A percentile compares a stretch with the other conserved stretches of the same genome.
phyloP scores from a whole-genome alignment of 805 yeast species.

The Ogataea philodendri region DNA sequence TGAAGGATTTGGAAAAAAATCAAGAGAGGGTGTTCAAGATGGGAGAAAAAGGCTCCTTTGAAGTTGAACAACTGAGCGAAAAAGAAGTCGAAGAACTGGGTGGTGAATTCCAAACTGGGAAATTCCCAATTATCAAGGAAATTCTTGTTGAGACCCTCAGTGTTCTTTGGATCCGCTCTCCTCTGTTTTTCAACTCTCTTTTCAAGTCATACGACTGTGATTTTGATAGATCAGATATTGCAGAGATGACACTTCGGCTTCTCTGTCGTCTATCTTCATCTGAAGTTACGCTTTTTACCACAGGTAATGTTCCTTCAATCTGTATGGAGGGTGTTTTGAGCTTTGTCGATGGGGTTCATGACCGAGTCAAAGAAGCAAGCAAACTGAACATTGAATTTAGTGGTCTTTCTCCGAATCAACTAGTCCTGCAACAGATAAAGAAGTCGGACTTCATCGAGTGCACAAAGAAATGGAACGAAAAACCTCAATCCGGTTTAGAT shows the following conservation, averaged over 20 bases:
- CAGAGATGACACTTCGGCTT: conserved; percentile 63
- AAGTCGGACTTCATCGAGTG: conserved; percentile 79
- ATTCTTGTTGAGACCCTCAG: conserved; percentile 81
- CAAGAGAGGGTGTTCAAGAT: conserved; percentile 32
- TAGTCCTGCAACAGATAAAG: conserved; percentile 44
- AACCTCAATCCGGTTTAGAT: conserved; percentile 73
- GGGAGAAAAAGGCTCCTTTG: conserved; percentile 27
- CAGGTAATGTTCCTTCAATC: conserved; percentile 88
- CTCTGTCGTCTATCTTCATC: conserved; percentile 80
- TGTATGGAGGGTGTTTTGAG: conserved; percentile 86
- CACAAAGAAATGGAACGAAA: conserved; percentile 70
- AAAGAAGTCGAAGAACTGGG: conserved; percentile 28
- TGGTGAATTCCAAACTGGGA: conserved; percentile 45
- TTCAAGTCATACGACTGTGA: conserved; percentile 90
- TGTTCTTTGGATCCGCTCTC: conserved; percentile 76
- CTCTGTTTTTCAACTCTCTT: conserved; percentile 69
- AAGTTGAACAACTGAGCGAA: conserved; percentile 27
- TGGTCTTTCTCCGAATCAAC: conserved; percentile 25
- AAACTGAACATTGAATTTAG: conserved; percentile 25
- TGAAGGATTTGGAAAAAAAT: conserved; percentile 28
- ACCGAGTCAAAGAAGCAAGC: conserved; percentile 40
- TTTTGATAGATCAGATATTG: conserved; percentile 77
- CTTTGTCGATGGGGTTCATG: conserved; percentile 61
- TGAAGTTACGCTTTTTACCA: conserved; percentile 74
- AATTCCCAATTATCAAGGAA: conserved; percentile 60